Conservation (phyloP, 148 eudicot species). For the Nyssa sinensis region DNA sequence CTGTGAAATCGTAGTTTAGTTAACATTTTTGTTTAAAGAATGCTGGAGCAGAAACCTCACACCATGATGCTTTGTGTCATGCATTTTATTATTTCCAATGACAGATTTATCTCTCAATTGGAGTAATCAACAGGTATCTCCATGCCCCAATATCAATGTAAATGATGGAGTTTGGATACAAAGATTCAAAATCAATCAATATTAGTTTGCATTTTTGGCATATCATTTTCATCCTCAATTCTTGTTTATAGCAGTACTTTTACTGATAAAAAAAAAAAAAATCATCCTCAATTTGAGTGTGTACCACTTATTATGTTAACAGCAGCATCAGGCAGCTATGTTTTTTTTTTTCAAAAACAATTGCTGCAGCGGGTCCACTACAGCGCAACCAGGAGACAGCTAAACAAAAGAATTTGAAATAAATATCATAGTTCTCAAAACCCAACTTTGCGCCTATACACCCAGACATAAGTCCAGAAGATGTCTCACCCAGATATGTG, state of each 20-base stretch:
- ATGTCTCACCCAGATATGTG: too few species aligned
- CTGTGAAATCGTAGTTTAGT: too few species aligned
- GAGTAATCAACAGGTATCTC: background rate
- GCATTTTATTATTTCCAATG: background rate
- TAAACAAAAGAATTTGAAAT: background rate
- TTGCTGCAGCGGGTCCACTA: background rate
- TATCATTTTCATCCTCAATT: too few species aligned
- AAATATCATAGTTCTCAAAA: background rate
- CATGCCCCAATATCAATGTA: background rate
- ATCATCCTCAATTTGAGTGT: background rate
- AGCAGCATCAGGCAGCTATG: background rate
- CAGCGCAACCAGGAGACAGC: background rate
- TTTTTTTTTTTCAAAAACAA: too few species aligned
- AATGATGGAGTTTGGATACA: background rate
- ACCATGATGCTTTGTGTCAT: background rate
- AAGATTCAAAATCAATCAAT: background rate
- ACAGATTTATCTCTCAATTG: background rate
- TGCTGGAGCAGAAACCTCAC: background rate
- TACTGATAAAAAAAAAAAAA: too few species aligned
- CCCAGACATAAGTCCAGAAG: background rate
- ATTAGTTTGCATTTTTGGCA: background rate
- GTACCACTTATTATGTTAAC: background rate
- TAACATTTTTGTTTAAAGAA: too few species aligned
- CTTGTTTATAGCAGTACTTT: too few species aligned
- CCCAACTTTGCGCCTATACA: background rate